A percentile compares a stretch with the other conserved stretches of the same genome.
phyloP scores from a whole-genome alignment of 1,139 yeast species.

The Debaryomyces nepalensis region DNA sequence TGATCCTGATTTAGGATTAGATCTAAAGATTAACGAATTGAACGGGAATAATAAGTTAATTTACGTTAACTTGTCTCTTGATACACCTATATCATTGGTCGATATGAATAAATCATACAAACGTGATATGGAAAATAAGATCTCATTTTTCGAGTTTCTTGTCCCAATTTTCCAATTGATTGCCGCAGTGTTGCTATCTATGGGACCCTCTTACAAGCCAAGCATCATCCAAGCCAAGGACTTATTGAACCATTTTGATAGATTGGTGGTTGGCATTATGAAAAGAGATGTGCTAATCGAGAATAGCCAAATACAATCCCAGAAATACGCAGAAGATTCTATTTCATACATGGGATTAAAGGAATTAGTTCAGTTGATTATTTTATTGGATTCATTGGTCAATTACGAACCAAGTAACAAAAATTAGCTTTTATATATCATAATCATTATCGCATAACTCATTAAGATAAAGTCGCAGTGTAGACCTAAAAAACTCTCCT shows the following conservation, averaged over 20 bases:
- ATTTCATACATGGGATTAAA: conserved; percentile 39
- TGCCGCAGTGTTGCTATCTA: conserved; percentile 67
- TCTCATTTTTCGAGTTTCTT: conserved; percentile 70
- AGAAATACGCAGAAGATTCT: conserved; percentile 26
- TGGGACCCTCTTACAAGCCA: conserved; percentile 77
- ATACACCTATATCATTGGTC: conserved; percentile 49
- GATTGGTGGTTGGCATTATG: conserved; percentile 66
- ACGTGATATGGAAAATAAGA: conserved; percentile 25
- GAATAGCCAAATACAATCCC: conserved; percentile 22
- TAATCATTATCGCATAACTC: too few relatives aligned
- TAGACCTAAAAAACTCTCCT: too few relatives aligned
- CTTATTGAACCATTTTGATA: conserved; percentile 57
- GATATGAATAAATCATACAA: conserved; percentile 24
- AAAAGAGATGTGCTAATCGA: conserved; percentile 64
- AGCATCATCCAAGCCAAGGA: conserved; percentile 60
- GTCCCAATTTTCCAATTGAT: conserved; percentile 81
- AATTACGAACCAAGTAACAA: conserved; percentile 12
- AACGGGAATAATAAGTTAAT: conserved; percentile 31
- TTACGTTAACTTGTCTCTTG: conserved; percentile 52
- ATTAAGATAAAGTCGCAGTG: too few relatives aligned
- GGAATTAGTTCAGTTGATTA: conserved; percentile 59
- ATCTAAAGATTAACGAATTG: conserved; percentile 35
- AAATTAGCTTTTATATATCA: conserved; percentile 1
- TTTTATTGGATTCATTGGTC: conserved; percentile 61
- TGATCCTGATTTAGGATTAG: conserved; percentile 83